Conservation (phyloP, 805 yeast species). For the Metschnikowia lochheadii region DNA sequence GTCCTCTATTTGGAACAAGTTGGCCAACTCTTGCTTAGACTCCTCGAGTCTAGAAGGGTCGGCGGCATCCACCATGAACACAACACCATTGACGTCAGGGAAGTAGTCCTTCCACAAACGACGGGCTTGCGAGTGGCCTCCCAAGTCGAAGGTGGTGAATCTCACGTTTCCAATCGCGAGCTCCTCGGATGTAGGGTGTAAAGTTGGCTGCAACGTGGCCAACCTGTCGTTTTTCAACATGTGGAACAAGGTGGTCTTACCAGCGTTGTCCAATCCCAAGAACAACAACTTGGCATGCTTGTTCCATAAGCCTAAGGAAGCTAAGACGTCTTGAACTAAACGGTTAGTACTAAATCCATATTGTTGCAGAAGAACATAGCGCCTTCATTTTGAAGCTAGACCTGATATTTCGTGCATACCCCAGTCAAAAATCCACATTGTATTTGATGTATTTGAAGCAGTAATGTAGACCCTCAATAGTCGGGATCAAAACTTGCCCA, state of each 20-base stretch:
- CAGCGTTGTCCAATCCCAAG: conserved; percentile 46
- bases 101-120: conserved; percentile 99
- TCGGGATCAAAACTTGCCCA: conserved; percentile 8
- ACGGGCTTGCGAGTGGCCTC: conserved; percentile 98
- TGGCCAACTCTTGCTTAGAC: conserved; percentile 91
- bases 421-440: conserved; percentile 38
- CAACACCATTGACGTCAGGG: conserved; percentile 98
- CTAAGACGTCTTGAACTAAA: conserved; percentile 42
- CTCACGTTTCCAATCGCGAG: conserved; percentile 93
- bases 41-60: conserved; percentile 94
- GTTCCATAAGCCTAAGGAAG: conserved; percentile 46
- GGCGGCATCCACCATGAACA: conserved; percentile 93
- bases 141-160: conserved; percentile 96
- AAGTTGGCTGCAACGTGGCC: conserved; percentile 96
- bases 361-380: background rate
- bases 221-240: conserved; percentile 82
- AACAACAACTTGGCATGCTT: conserved; percentile 46
- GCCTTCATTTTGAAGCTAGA: background rate
- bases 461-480: conserved; percentile 2
- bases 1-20: conserved; percentile 89
- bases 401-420: conserved; percentile 24
- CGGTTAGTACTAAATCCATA: conserved; percentile 17
- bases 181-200: conserved; percentile 98
- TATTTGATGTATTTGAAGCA: conserved; percentile 1
- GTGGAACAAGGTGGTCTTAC: conserved; percentile 44